These are phyloP conservation scores for Porcisia deanei DNA, from an alignment of 208 protist genomes.

Conservation along the genomic window DNA sequence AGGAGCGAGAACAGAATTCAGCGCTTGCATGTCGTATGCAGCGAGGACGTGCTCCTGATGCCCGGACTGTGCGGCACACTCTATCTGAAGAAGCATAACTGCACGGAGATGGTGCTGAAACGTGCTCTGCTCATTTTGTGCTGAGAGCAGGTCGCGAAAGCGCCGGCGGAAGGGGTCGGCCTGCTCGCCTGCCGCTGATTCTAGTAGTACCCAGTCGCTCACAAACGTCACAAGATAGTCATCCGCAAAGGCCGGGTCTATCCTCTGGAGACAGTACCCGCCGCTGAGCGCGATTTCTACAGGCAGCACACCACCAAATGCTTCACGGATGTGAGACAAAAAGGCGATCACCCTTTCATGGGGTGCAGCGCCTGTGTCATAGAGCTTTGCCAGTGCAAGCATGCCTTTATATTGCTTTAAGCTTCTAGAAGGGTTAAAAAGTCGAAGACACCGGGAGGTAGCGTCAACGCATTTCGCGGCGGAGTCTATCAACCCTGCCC, in stretches of 20 bases:
- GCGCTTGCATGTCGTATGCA: not conserved
- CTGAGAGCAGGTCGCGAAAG: not conserved
- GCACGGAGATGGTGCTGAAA: slow-evolving; percentile 16
- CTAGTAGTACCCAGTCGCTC: not conserved
- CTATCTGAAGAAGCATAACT: slow-evolving; percentile 23
- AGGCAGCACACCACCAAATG: slow-evolving; percentile 40
- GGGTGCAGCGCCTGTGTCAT: slow-evolving; percentile 27
- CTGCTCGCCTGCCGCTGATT: not conserved
- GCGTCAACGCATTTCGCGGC: slow-evolving; percentile 30
- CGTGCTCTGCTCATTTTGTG: not conserved
- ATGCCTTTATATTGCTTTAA: slow-evolving; percentile 44
- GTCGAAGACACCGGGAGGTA: slow-evolving; percentile 52
- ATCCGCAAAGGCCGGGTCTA: slow-evolving; percentile 24
- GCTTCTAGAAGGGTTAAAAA: slow-evolving; percentile 49
- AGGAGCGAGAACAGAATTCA: not conserved
- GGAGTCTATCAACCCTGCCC: slow-evolving; percentile 31
- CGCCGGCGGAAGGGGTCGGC: not conserved
- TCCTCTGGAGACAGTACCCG: slow-evolving; percentile 27
- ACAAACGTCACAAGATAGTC: slow-evolving; percentile 11
- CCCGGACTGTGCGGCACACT: slow-evolving; percentile 13
- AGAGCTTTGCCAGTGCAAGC: slow-evolving; percentile 51
- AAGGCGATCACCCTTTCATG: slow-evolving; percentile 43
- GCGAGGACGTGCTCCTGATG: slow-evolving; percentile 4
- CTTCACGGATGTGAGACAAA: slow-evolving; percentile 24
- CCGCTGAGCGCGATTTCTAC: slow-evolving; percentile 33